Conservation (phyloP, 305 asterid species). For the Fraxinus angustifolia region DNA sequence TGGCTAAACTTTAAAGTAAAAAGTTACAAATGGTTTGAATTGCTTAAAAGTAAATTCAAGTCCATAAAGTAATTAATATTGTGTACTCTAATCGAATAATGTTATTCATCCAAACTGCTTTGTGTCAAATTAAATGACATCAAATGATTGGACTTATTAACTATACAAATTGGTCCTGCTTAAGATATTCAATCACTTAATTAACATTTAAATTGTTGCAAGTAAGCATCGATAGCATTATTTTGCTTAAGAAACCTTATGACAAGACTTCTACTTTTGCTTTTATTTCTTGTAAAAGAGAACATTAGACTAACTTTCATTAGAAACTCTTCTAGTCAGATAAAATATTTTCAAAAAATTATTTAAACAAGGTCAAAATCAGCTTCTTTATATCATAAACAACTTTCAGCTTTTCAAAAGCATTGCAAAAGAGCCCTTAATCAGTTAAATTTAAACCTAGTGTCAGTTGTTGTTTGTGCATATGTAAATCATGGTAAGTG, state of each 20-base stretch:
- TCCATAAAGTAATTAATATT: background rate
- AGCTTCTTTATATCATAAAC: background rate
- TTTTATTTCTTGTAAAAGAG: background rate
- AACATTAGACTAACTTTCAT: background rate
- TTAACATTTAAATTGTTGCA: background rate
- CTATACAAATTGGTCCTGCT: background rate
- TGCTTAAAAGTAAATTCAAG: background rate
- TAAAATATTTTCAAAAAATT: background rate
- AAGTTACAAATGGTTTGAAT: background rate
- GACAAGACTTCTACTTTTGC: background rate
- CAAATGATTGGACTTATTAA: too few relatives aligned
- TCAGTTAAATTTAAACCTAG: too few relatives aligned
- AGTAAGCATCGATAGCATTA: background rate
- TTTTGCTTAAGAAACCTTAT: background rate
- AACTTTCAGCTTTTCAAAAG: background rate
- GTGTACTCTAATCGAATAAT: background rate
- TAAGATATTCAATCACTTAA: background rate
- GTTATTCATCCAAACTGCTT: background rate
- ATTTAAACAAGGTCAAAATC: background rate
- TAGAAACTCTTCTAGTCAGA: background rate
- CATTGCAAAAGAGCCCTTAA: background rate
- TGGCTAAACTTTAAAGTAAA: background rate
- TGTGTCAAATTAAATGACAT: background rate
- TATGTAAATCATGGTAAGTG: background rate
- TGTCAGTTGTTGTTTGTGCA: too few relatives aligned